Base-by-base conservation (phyloP, 768 basidiomycete genomes). In the Tephrocybe sp. region DNA sequence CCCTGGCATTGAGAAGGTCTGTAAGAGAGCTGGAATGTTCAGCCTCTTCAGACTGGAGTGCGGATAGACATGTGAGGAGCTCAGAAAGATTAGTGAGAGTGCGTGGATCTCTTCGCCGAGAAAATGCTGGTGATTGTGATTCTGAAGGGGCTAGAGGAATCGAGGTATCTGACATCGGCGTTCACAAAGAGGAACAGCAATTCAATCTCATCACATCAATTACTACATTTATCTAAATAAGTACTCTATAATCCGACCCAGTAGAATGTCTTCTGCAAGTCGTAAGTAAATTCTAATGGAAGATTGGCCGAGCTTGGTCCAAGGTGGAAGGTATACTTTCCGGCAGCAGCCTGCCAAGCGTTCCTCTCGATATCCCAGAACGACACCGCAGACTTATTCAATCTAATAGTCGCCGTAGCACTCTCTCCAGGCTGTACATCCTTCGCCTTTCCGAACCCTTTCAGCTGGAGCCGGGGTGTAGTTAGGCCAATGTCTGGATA, bases 21-120 rank as follows among this genome's bases (percentile, higher is more conserved):
- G 88, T 75, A 46, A 97, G 79, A 7, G 84, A 82, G 46, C 77
- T 76, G 13, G 91, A 89, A 13, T 95, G 78, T 19, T 85, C 77
- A 30, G 86, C 75, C 63, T 95, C 92, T 61, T 87, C 80, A 5
- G 85, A 82, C 63, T 95, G 84, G 42, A 89, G 77, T 23, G 76
- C 74, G 13, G 90, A 87, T 14, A 92, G 76, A 46, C 80, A 82
- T n/a, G 85, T 80, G 16, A 92, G 68, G 36, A 92, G 84, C 54
- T 91, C 84, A 11, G 82, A 71, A 13, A 90, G 64, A 44, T 72
- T 83, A 1, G 80, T 87, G 23, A 91, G 74, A 10, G 71, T 60
- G 39, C 73, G 65, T 33, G 74, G 73, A 56, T 76, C 70, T 43
- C 42, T 53, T 6, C 49, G 55, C 7, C 40, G 41, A 22, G 44